Evolutionary conservation across 305 asterid species (phyloP).

Genomic region (Andrographis paniculata): DNA sequence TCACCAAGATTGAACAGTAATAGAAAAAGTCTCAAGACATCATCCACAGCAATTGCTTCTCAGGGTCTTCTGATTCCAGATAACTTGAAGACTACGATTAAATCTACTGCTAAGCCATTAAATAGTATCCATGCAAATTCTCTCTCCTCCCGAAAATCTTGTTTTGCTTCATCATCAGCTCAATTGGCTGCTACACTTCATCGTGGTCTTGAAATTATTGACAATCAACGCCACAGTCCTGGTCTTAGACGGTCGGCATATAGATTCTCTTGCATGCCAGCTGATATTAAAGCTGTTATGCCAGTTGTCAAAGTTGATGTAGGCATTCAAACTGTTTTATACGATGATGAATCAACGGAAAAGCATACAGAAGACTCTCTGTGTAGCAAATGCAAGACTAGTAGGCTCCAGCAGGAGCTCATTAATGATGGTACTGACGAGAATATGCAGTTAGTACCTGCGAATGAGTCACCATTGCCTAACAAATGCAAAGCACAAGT

Average conservation of each 20-base stretch:
- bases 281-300: slow-evolving; percentile 43
- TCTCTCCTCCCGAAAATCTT: slow-evolving; percentile 35
- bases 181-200: slow-evolving; percentile 82
- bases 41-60: slow-evolving; percentile 51
- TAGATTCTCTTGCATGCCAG: slow-evolving; percentile 61
- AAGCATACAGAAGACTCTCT: slow-evolving; percentile 26
- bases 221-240: slow-evolving; percentile 57
- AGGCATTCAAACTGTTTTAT: slow-evolving; percentile 67
- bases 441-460: slow-evolving; percentile 78
- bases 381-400: slow-evolving; percentile 66
- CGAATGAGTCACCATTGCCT: slow-evolving; percentile 37
- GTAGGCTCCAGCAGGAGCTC: slow-evolving; percentile 32
- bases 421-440: slow-evolving; percentile 34
- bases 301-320: slow-evolving; percentile 70
- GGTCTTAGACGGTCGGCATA: slow-evolving; percentile 63
- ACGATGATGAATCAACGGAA: slow-evolving; percentile 27
- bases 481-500: slow-evolving; percentile 57
- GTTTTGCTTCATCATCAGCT: slow-evolving; percentile 60
- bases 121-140: slow-evolving; percentile 41
- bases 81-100: slow-evolving; percentile 27
- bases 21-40: slow-evolving; percentile 81
- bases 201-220: slow-evolving; percentile 77
- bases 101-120: slow-evolving; percentile 45
- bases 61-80: slow-evolving; percentile 29
- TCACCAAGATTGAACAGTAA: slow-evolving; percentile 63